Conservation (phyloP, 129 eudicot genomes). For the Pittosporum tobira region DNA sequence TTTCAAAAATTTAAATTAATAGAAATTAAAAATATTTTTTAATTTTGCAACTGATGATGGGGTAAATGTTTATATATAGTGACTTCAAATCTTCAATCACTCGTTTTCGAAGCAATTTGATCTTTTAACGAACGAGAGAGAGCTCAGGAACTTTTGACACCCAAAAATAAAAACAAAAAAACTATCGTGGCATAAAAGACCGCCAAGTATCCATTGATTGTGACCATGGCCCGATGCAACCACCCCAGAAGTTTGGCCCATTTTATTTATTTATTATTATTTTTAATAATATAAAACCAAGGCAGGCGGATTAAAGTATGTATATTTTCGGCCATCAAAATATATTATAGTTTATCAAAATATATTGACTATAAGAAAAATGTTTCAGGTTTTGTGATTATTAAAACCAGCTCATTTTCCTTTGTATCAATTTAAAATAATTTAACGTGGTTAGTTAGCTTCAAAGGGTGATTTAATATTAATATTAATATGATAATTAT, state of each 20-base stretch:
- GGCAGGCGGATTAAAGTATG: neutral
- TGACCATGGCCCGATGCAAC: neutral
- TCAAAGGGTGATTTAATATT: neutral
- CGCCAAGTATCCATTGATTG: neutral
- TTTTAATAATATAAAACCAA: neutral
- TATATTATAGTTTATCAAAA: too few species aligned
- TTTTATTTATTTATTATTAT: too few species aligned
- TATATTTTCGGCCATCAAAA: neutral
- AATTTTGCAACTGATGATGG: too few species aligned
- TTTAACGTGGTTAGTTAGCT: neutral
- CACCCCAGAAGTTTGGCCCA: neutral
- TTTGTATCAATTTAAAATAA: neutral
- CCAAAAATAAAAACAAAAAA: neutral
- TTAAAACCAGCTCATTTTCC: slow-evolving; percentile 5
- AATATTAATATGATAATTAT: neutral
- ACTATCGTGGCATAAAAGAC: slow-evolving; percentile 1
- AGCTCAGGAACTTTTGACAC: slow-evolving; percentile 6
- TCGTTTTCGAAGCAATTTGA: slow-evolving; percentile 2
- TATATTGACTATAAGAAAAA: neutral
- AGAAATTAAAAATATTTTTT: too few species aligned
- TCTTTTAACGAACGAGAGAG: neutral
- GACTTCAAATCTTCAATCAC: slow-evolving; percentile 8
- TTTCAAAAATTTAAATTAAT: too few species aligned
- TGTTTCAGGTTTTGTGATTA: neutral
- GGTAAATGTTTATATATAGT: too few species aligned